phyloP scores from a whole-genome alignment of 1,284 basidiomycete genomes.

The Tranzscheliella williamsii region DNA sequence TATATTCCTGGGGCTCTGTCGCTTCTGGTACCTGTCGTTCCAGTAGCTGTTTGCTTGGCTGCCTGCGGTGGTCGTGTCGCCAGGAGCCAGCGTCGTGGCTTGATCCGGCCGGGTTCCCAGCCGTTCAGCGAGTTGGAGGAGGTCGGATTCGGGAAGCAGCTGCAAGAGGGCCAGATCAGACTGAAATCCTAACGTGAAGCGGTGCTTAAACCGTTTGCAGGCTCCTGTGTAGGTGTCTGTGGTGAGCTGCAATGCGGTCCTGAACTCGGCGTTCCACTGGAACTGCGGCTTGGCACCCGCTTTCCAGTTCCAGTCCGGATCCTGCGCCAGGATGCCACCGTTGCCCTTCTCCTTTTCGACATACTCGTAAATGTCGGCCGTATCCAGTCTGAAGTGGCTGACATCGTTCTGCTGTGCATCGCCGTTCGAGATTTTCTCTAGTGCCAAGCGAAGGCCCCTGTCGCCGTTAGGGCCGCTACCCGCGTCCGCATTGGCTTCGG shows the following conservation, averaged over 20 bases:
- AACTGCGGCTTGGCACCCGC: background rate
- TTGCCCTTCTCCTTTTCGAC: slow-evolving; percentile 19
- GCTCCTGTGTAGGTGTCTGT: slow-evolving; percentile 14
- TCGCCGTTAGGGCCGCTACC: slow-evolving; percentile 3
- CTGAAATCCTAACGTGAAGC: slow-evolving; percentile 2
- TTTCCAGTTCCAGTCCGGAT: slow-evolving; percentile 10
- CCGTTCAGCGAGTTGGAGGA: background rate
- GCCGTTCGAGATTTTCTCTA: background rate
- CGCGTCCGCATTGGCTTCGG: background rate
- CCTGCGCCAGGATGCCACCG: slow-evolving; percentile 9
- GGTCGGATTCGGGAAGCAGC: slow-evolving; percentile 1
- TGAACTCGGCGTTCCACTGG: slow-evolving; percentile 22
- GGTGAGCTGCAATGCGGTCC: slow-evolving; percentile 9
- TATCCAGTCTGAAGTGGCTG: slow-evolving; percentile 8
- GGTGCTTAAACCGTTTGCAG: slow-evolving; percentile 13
- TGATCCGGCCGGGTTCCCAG: slow-evolving; percentile 6
- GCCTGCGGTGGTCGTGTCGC: background rate
- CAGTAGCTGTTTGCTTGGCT: background rate
- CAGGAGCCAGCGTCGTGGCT: slow-evolving; percentile 2
- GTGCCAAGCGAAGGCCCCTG: slow-evolving; percentile 10
- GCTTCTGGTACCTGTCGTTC: background rate
- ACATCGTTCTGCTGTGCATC: background rate
- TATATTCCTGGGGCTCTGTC: no score
- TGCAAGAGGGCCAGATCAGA: slow-evolving; percentile 12
- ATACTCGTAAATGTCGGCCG: slow-evolving; percentile 15